Evolutionary conservation across 1,139 yeast species (phyloP).

Genomic region (Ogataea hybrid): DNA sequence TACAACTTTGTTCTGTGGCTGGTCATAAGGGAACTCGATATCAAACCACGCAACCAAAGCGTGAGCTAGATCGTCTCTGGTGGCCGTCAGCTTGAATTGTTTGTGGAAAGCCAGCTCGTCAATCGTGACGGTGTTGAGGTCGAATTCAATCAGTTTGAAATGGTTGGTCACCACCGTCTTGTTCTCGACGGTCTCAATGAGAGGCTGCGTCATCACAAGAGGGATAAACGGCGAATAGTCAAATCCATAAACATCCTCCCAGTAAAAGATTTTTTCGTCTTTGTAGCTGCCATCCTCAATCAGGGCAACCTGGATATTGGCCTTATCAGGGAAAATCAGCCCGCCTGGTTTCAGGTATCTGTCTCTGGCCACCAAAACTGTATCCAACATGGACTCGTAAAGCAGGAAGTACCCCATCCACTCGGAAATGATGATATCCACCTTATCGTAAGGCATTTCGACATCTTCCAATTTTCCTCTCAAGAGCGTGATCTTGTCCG

Average conservation of each 20-base stretch:
- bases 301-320: slow-evolving; percentile 86
- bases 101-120: slow-evolving; percentile 77
- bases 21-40: slow-evolving; percentile 67
- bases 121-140: slow-evolving; percentile 82
- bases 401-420: slow-evolving; percentile 99
- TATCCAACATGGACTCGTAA: slow-evolving; percentile 97
- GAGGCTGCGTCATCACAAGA: slow-evolving; percentile 83
- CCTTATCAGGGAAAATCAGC: slow-evolving; percentile 91
- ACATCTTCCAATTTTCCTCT: slow-evolving; percentile 97
- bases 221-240: slow-evolving; percentile 72
- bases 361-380: slow-evolving; percentile 94
- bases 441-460: slow-evolving; percentile 70
- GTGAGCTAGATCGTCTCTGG: slow-evolving; percentile 78
- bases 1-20: slow-evolving; percentile 49
- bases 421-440: slow-evolving; percentile 94
- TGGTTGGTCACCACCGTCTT: slow-evolving; percentile 71
- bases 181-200: slow-evolving; percentile 90
- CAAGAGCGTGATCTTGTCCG: slow-evolving; percentile 82
- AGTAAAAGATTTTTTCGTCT: slow-evolving; percentile 86
- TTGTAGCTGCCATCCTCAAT: slow-evolving; percentile 95
- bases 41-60: slow-evolving; percentile 96
- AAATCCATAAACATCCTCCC: slow-evolving; percentile 98
- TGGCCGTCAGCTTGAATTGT: slow-evolving; percentile 66
- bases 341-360: slow-evolving; percentile 74
- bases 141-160: slow-evolving; percentile 72